Evolutionary conservation across 2,329 filamentous ascomycete genomes (phyloP).

Genomic region (Magnaporthales sp.): DNA sequence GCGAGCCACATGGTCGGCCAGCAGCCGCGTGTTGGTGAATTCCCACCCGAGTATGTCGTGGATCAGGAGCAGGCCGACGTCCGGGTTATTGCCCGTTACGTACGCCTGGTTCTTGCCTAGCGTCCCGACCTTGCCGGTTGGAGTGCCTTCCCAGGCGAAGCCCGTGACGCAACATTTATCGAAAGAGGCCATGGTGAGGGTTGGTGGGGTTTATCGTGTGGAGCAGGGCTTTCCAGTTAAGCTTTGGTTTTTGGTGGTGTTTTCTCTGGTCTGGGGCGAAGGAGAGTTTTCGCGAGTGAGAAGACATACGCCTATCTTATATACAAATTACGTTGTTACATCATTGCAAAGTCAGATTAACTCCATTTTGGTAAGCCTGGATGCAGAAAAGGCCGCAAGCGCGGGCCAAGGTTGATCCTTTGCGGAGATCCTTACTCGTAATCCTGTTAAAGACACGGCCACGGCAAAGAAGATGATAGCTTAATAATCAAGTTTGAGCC

Average conservation of each 20-base stretch:
- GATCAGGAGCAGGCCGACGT: slow-evolving; percentile 36
- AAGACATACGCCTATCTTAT: neutral
- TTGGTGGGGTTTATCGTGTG: neutral
- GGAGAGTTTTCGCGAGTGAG: neutral
- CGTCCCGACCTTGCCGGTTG: slow-evolving; percentile 26
- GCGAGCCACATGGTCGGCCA: slow-evolving; percentile 38
- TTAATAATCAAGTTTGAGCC: neutral
- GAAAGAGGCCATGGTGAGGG: neutral
- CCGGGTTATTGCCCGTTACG: slow-evolving; percentile 25
- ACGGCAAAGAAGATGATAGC: neutral
- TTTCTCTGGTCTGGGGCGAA: neutral
- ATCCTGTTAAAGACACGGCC: neutral
- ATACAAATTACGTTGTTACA: neutral
- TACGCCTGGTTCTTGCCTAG: slow-evolving; percentile 33
- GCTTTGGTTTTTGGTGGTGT: neutral
- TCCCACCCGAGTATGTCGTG: slow-evolving; percentile 43
- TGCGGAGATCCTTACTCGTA: neutral
- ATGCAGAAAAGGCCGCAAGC: neutral
- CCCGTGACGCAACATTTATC: slow-evolving; percentile 26
- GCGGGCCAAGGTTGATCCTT: neutral
- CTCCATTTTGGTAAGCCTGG: neutral
- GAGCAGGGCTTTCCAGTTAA: too few relatives aligned
- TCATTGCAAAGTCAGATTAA: neutral
- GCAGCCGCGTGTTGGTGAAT: slow-evolving; percentile 35
- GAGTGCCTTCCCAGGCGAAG: slow-evolving; percentile 25